These are phyloP conservation scores for Penstemon davidsonii DNA, from an alignment of 257 asterid species.

Conservation along the genomic window DNA sequence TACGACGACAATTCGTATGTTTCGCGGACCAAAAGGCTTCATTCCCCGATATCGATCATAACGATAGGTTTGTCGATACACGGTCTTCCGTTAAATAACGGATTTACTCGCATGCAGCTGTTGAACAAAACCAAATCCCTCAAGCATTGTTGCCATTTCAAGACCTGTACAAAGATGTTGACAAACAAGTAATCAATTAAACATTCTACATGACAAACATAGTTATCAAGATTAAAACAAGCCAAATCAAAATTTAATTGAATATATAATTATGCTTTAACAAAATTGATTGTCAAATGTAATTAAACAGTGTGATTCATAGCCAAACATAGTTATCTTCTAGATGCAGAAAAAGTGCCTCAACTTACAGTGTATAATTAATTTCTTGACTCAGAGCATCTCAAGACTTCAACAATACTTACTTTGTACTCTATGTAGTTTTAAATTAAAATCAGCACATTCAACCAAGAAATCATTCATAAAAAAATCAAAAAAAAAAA, in stretches of 20 bases:
- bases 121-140: conserved; percentile 22
- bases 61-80: conserved; percentile 10
- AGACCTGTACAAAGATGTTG: conserved; percentile 26
- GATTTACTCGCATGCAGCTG: conserved; percentile 27
- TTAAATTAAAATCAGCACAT: not conserved
- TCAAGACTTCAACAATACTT: not conserved
- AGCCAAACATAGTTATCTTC: too few relatives aligned
- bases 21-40: conserved; percentile 67
- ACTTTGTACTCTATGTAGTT: not conserved
- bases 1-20: conserved; percentile 39
- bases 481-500: too few relatives aligned
- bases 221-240: not conserved
- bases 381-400: not conserved
- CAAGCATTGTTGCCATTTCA: conserved; percentile 22
- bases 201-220: not conserved
- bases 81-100: conserved; percentile 31
- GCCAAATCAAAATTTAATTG: not conserved
- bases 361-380: too few relatives aligned
- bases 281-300: not conserved
- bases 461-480: not conserved
- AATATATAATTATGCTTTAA: not conserved
- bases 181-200: not conserved
- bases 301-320: too few relatives aligned
- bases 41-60: conserved; percentile 39
- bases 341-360: too few relatives aligned